These are phyloP conservation scores for Aquilaria agallochum DNA, from an alignment of 441 rosid genomes.

Conservation along the genomic window DNA sequence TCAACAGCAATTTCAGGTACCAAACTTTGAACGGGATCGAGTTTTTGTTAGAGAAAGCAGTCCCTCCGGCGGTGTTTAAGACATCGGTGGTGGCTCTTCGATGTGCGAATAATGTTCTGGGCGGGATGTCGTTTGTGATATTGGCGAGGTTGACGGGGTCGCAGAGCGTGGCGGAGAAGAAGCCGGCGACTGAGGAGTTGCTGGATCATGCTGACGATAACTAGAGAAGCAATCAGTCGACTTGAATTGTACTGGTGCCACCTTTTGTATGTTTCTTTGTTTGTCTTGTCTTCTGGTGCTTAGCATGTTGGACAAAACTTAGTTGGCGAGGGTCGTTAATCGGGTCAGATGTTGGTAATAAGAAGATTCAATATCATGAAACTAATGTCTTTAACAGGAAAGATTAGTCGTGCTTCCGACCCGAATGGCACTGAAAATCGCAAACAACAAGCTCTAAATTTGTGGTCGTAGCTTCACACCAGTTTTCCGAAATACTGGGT, in stretches of 20 bases:
- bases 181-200: slow-evolving; percentile 33
- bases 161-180: slow-evolving; percentile 46
- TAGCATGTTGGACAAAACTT: too few species aligned
- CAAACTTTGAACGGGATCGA: slow-evolving; percentile 73
- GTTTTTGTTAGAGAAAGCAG: slow-evolving; percentile 52
- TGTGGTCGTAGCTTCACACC: too few species aligned
- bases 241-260: background rate
- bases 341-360: too few species aligned
- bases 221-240: slow-evolving; percentile 23
- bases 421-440: too few species aligned
- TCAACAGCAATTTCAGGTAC: slow-evolving; percentile 65
- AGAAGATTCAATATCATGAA: too few species aligned
- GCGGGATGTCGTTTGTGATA: slow-evolving; percentile 81
- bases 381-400: too few species aligned
- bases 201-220: slow-evolving; percentile 19
- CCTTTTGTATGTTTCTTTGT: too few species aligned
- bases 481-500: too few species aligned
- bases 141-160: slow-evolving; percentile 90
- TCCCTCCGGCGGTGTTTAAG: slow-evolving; percentile 63
- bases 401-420: too few species aligned
- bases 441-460: too few species aligned
- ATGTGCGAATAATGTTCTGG: slow-evolving; percentile 67
- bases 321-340: too few species aligned
- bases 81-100: slow-evolving; percentile 63
- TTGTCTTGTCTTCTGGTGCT: too few species aligned